Conservation (phyloP, 768 basidiomycete species). For the Nevesoporus exiguus region DNA sequence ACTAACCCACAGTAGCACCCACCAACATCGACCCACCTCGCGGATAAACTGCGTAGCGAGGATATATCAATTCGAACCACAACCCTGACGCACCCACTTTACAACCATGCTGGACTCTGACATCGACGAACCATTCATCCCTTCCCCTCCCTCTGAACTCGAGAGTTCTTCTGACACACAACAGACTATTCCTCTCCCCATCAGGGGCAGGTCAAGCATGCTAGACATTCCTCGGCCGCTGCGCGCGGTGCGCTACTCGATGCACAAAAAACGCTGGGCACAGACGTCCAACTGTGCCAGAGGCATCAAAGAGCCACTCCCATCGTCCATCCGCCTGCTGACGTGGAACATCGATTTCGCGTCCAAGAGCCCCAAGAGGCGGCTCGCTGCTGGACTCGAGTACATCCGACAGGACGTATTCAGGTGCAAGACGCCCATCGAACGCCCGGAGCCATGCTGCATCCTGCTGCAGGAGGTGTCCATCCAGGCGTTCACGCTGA, state of each 20-base stretch:
- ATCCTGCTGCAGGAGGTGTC: slow-evolving; percentile 72
- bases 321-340: slow-evolving; percentile 51
- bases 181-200: slow-evolving; percentile 16
- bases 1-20: not conserved
- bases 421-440: slow-evolving; percentile 36
- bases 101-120: slow-evolving; percentile 27
- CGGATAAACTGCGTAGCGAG: slow-evolving; percentile 11
- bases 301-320: slow-evolving; percentile 34
- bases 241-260: slow-evolving; percentile 32
- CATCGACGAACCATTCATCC: slow-evolving; percentile 30
- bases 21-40: slow-evolving; percentile 8
- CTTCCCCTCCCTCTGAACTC: slow-evolving; percentile 28
- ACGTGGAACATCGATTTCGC: slow-evolving; percentile 72
- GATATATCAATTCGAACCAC: slow-evolving; percentile 7
- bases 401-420: slow-evolving; percentile 56
- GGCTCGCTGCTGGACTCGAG: slow-evolving; percentile 47
- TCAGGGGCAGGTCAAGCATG: slow-evolving; percentile 18
- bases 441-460: slow-evolving; percentile 54
- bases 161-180: slow-evolving; percentile 27
- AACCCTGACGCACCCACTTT: slow-evolving; percentile 8
- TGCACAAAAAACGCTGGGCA: slow-evolving; percentile 32
- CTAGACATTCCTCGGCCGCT: slow-evolving; percentile 28
- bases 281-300: slow-evolving; percentile 35
- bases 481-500: slow-evolving; percentile 37
- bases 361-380: slow-evolving; percentile 35